Evolutionary conservation across 176 grass and related monocot species (phyloP).

Genomic region (Cenchrus fungigraminus): DNA sequence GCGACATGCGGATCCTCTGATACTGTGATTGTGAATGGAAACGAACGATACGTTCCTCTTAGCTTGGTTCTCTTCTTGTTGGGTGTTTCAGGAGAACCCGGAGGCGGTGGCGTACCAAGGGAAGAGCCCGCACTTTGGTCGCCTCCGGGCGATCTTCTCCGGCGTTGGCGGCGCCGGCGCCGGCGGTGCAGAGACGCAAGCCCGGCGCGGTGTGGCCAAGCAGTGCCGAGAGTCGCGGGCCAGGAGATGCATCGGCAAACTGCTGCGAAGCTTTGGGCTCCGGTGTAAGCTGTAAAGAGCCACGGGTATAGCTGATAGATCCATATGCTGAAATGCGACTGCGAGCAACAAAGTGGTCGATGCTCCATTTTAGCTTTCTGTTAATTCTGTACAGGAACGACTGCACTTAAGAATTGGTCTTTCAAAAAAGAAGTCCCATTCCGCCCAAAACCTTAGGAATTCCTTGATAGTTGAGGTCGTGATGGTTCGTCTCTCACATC

Average conservation of each 20-base stretch:
- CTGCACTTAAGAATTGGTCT: too few species aligned
- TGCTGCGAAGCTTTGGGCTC: constrained; percentile 47
- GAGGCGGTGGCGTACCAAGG: constrained; percentile 36
- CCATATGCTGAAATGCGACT: not conserved
- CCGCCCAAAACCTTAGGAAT: too few species aligned
- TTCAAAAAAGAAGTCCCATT: too few species aligned
- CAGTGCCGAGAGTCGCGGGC: not conserved
- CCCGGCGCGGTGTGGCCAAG: not conserved
- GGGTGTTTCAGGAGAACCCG: constrained; percentile 37
- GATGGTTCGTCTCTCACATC: too few species aligned
- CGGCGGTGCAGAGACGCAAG: not conserved
- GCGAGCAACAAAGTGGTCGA: not conserved
- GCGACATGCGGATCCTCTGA: not conserved
- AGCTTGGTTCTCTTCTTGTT: not conserved
- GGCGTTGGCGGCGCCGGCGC: not conserved
- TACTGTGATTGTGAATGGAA: not conserved
- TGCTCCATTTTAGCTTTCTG: too few species aligned
- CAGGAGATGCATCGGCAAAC: constrained; percentile 36
- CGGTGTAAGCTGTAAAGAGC: not conserved
- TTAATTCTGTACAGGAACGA: too few species aligned
- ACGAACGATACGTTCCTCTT: not conserved
- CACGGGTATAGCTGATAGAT: not conserved
- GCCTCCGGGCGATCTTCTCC: constrained; percentile 31
- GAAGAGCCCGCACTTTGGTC: constrained; percentile 16
- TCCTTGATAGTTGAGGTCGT: too few species aligned